These are phyloP conservation scores for Arthrobotrys conoides DNA, from an alignment of 2,329 filamentous ascomycete species.

Conservation along the genomic window DNA sequence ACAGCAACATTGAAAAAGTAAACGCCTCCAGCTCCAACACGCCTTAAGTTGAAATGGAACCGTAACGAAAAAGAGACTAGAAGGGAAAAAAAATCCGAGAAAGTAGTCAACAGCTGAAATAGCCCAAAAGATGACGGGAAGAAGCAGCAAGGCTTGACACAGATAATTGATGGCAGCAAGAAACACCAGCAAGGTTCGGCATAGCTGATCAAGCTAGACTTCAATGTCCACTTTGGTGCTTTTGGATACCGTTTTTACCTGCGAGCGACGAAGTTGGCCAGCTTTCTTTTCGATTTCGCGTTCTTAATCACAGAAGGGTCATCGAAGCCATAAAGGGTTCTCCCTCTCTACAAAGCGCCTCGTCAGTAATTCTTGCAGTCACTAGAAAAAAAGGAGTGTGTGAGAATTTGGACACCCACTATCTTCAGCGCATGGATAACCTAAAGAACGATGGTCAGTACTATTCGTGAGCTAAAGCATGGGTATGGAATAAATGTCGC, in stretches of 20 bases:
- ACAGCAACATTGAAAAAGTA: neutral
- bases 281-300: neutral
- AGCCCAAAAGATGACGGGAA: too few species aligned
- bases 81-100: neutral
- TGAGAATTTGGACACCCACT: slow-evolving; percentile 67
- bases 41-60: too few species aligned
- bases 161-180: too few species aligned
- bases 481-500: slow-evolving; percentile 61
- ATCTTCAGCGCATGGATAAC: slow-evolving; percentile 71
- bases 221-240: too few species aligned
- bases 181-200: too few species aligned
- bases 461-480: slow-evolving; percentile 13
- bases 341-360: slow-evolving; percentile 14
- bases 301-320: neutral
- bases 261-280: neutral
- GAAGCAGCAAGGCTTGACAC: too few species aligned
- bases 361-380: neutral
- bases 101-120: neutral
- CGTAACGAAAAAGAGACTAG: neutral
- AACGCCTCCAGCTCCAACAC: neutral
- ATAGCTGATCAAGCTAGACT: too few species aligned
- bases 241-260: neutral
- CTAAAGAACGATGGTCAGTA: slow-evolving; percentile 66
- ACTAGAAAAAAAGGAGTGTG: too few species aligned
- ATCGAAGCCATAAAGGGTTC: slow-evolving; percentile 52